Evolutionary conservation across 305 asterid species (phyloP).

Genomic region (Fraxinus latifolia): DNA sequence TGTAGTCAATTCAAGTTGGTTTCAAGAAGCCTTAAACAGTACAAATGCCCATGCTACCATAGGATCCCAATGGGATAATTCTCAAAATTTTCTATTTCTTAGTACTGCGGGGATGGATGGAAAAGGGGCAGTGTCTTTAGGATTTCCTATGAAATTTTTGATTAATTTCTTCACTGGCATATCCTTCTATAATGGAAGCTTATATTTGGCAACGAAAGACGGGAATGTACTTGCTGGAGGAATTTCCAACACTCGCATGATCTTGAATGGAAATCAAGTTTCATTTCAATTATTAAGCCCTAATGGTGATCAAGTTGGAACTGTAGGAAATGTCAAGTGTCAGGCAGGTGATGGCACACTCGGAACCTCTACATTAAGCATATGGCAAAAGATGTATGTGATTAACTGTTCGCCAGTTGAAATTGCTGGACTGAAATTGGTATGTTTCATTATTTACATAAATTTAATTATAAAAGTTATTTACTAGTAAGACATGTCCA

Average conservation of each 20-base stretch:
- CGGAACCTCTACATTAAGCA: constrained; percentile 20
- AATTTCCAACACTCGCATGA: constrained; percentile 28
- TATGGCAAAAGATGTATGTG: constrained; percentile 32
- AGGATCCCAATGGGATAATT: constrained; percentile 31
- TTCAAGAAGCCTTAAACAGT: constrained; percentile 29
- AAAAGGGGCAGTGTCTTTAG: constrained; percentile 38
- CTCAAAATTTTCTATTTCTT: constrained; percentile 30
- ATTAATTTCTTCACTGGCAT: constrained; percentile 24
- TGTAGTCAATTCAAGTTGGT: constrained; percentile 32
- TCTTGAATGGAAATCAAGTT: constrained; percentile 24
- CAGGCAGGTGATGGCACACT: constrained; percentile 4
- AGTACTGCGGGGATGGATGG: constrained; percentile 29
- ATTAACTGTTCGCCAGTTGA: constrained; percentile 38
- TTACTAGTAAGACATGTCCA: not conserved
- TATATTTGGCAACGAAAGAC: constrained; percentile 39
- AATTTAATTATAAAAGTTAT: not conserved
- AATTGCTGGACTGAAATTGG: constrained; percentile 46
- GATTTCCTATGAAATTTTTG: constrained; percentile 29
- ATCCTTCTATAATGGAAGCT: constrained; percentile 30
- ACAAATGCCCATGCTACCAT: constrained; percentile 34
- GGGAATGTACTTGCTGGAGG: constrained; percentile 36
- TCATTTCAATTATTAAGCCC: constrained; percentile 21
- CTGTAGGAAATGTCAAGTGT: constrained; percentile 36
- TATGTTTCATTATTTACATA: constrained; percentile 23
- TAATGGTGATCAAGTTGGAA: constrained; percentile 22